Evolutionary conservation across 441 rosid species (phyloP).

Genomic region (Aquilaria agallochum): DNA sequence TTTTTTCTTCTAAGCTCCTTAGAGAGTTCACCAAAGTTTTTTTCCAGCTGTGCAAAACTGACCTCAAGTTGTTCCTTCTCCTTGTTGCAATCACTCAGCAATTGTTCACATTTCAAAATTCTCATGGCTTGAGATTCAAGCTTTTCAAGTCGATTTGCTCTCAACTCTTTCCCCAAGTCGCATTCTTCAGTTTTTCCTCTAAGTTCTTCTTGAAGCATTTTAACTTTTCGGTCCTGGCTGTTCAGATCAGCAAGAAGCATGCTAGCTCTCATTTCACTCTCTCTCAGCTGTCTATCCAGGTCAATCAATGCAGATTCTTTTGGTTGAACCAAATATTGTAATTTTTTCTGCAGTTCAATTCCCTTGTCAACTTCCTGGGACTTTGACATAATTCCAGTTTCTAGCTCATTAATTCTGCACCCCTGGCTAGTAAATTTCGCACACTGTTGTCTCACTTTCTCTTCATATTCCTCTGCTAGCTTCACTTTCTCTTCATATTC

Average conservation of each 20-base stretch:
- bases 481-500: conserved; percentile 26
- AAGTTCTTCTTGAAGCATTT: conserved; percentile 38
- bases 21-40: conserved; percentile 34
- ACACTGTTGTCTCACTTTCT: conserved; percentile 16
- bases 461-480: conserved; percentile 22
- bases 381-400: conserved; percentile 32
- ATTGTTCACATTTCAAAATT: conserved; percentile 24
- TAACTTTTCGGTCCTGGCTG: conserved; percentile 30
- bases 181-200: conserved; percentile 26
- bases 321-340: conserved; percentile 40
- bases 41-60: conserved; percentile 40
- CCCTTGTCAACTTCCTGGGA: conserved; percentile 44
- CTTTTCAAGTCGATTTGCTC: conserved; percentile 28
- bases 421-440: conserved; percentile 22
- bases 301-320: conserved; percentile 25
- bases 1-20: conserved; percentile 32
- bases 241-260: conserved; percentile 42
- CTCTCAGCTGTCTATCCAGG: conserved; percentile 27
- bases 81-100: conserved; percentile 22
- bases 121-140: conserved; percentile 25
- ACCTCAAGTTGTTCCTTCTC: conserved; percentile 32
- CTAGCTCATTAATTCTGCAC: conserved; percentile 31
- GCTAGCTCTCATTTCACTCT: conserved; percentile 30
- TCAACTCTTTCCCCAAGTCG: conserved; percentile 33
- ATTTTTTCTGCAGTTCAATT: conserved; percentile 34